These are phyloP conservation scores for Clausena lansium DNA, from an alignment of 345 rosid genomes.

Conservation along the genomic window DNA sequence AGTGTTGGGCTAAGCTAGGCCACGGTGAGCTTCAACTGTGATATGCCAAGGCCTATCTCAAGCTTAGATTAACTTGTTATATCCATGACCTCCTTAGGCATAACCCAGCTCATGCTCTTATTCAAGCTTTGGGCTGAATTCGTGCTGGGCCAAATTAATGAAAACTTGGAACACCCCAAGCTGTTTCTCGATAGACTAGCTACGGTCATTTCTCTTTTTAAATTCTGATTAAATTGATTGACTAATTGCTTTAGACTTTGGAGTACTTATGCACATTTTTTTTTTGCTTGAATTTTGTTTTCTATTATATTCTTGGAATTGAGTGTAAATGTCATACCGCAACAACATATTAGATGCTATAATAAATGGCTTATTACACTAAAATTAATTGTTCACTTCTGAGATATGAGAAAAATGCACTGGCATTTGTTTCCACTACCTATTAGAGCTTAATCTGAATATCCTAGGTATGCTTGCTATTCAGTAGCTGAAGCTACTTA, in stretches of 20 bases:
- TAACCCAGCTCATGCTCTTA: neutral
- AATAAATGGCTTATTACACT: neutral
- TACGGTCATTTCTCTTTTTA: neutral
- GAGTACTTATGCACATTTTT: neutral
- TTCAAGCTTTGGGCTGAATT: neutral
- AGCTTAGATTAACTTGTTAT: neutral
- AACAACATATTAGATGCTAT: neutral
- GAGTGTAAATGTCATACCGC: neutral
- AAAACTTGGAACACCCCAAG: neutral
- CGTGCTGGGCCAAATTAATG: neutral
- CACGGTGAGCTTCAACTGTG: neutral
- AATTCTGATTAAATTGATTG: neutral
- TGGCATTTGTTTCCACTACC: neutral
- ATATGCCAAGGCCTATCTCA: neutral
- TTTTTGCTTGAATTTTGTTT: neutral
- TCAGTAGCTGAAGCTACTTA: neutral
- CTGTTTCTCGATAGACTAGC: neutral
- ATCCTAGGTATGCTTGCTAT: too few relatives aligned
- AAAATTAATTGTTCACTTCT: neutral
- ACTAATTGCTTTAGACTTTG: neutral
- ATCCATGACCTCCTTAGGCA: neutral
- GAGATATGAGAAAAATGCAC: neutral
- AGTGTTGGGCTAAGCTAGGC: neutral
- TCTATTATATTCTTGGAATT: neutral
- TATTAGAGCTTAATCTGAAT: neutral